Evolutionary conservation across 208 protist genomes (phyloP).

Genomic region (Crithidia bombi): DNA sequence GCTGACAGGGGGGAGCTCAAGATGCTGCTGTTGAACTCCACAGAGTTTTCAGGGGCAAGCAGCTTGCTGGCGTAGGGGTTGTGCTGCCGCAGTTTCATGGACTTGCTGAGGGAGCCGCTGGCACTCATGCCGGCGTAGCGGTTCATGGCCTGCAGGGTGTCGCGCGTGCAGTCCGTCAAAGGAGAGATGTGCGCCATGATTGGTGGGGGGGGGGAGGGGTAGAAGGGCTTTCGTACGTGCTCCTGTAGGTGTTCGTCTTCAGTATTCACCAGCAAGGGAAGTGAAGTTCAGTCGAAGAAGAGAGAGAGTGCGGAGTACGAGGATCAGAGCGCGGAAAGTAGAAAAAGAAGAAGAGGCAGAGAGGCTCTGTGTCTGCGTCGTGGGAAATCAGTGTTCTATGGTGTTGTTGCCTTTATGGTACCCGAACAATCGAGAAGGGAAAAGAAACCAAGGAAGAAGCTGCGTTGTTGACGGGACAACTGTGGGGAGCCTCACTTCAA

Average conservation of each 20-base stretch:
- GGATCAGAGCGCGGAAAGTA: too few species aligned
- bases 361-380: too few species aligned
- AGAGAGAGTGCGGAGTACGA: neutral
- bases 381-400: too few species aligned
- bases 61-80: conserved; percentile 67
- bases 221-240: neutral
- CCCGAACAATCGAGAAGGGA: conserved; percentile 2
- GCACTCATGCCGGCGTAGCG: conserved; percentile 18
- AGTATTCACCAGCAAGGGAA: neutral
- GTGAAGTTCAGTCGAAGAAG: too few species aligned
- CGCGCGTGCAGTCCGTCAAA: conserved; percentile 70
- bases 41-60: conserved; percentile 47
- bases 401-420: too few species aligned
- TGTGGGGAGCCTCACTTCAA: too few species aligned
- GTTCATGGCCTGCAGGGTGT: conserved; percentile 67
- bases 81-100: conserved; percentile 40
- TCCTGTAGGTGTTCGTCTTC: neutral
- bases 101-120: conserved; percentile 16
- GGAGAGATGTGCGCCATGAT: conserved; percentile 29
- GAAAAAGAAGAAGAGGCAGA: too few species aligned
- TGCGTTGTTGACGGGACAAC: too few species aligned
- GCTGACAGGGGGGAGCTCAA: conserved; percentile 26
- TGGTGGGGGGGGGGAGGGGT: neutral
- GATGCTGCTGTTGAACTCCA: conserved; percentile 33
- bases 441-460: neutral